Percentiles rank a stretch among this genome's conserved stretches.
Conservation (phyloP, 2,329 filamentous ascomycete genomes). For the Blastomyces parvus region DNA sequence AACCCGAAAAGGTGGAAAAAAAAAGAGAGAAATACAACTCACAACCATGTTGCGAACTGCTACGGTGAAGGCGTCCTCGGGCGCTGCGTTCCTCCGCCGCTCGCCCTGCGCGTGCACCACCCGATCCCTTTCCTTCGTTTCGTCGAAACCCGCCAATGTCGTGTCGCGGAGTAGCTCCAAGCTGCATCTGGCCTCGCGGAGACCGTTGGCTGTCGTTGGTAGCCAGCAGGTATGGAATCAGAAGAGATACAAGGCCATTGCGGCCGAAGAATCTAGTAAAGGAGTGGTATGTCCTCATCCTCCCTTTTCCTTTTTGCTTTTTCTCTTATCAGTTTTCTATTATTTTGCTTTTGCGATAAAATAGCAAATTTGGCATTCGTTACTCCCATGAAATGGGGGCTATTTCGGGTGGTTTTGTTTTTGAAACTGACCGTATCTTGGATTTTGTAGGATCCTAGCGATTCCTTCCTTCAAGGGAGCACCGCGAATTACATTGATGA, state of each 20-base stretch:
- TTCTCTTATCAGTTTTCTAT: background rate
- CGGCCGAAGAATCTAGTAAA: constrained; percentile 49
- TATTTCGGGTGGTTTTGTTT: background rate
- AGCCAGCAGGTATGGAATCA: constrained; percentile 30
- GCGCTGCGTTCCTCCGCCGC: constrained; percentile 31
- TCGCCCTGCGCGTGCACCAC: constrained; percentile 24
- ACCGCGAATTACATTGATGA: constrained; percentile 99
- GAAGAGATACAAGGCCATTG: constrained; percentile 49
- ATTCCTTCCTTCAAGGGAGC: constrained; percentile 93
- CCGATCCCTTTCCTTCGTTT: constrained; percentile 11
- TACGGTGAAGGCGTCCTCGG: constrained; percentile 30
- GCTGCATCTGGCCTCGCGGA: constrained; percentile 30
- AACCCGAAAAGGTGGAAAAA: background rate
- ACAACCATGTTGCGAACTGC: constrained; percentile 18
- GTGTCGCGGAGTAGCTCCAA: constrained; percentile 22
- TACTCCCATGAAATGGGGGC: background rate
- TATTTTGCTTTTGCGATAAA: constrained; percentile 1
- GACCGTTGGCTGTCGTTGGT: constrained; percentile 36
- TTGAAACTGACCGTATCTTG: constrained; percentile 20
- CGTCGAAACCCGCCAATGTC: constrained; percentile 6
- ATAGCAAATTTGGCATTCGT: background rate
- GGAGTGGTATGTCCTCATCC: constrained; percentile 46
- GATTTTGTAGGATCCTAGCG: constrained; percentile 61
- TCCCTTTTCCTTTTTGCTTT: constrained; percentile 9
- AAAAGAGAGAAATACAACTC: background rate